These are phyloP conservation scores for Phtheirospermum japonicum DNA, from an alignment of 257 asterid genomes.

Conservation along the genomic window DNA sequence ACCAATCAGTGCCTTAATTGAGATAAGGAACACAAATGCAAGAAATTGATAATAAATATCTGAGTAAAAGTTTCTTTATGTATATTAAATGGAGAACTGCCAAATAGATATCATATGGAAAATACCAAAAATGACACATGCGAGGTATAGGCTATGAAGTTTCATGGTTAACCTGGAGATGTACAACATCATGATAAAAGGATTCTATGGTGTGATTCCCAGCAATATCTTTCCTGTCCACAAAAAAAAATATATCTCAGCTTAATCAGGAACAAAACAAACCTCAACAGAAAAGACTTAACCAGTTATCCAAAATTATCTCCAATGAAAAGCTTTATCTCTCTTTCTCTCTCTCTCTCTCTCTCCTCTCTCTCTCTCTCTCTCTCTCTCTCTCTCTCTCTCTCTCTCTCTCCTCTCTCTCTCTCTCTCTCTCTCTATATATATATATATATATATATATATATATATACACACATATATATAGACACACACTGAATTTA, in stretches of 20 bases:
- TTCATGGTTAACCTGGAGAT: conserved; percentile 63
- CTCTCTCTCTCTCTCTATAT: too few species aligned
- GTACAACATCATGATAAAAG: conserved; percentile 73
- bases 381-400: too few species aligned
- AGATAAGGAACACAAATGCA: conserved; percentile 15
- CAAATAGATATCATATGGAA: conserved; percentile 9
- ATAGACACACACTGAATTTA: too few species aligned
- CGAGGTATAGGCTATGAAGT: conserved; percentile 26
- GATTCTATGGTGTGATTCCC: conserved; percentile 57
- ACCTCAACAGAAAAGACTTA: background rate
- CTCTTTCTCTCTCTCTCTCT: too few species aligned
- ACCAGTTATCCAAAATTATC: background rate
- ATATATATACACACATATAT: too few species aligned
- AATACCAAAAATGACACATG: background rate
- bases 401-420: too few species aligned
- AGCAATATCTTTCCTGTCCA: conserved; percentile 75
- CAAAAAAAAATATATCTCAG: conserved; percentile 21
- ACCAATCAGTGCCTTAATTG: conserved; percentile 2
- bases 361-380: too few species aligned
- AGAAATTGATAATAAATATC: background rate
- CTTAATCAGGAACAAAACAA: conserved; percentile 6
- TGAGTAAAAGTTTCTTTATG: background rate
- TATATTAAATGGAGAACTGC: background rate
- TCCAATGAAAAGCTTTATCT: background rate
- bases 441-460: too few species aligned